Base-by-base conservation (phyloP, 2,329 filamentous ascomycete genomes). In the Hypoxylon rubiginosum region DNA sequence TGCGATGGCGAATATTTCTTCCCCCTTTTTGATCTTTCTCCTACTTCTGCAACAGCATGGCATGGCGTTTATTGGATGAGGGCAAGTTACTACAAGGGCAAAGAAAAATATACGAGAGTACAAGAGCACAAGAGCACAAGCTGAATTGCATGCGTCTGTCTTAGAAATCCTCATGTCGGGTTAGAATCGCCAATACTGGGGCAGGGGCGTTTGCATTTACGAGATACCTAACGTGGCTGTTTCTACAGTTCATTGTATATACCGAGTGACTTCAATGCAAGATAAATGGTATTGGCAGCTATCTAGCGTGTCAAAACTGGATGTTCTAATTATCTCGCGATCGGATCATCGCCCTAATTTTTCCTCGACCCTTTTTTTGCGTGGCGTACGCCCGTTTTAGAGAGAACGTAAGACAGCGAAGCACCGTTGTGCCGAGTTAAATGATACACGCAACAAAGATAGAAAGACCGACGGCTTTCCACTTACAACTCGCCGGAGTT, bases 401-500 rank as follows among this genome's bases (percentile, higher is more conserved):
- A 49, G 10, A 59, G 56, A 67, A 43, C 39, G 62, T 54, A 48
- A 63, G 54, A 43, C 52, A 59, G 56, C 45, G 49, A 51, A 60
- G 64, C 56, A 54, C 48, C 52, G 49, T 60, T 2, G 60, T 55
- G 63, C 66, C 60, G 60, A 61, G 57, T 66, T 32, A 73, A 60
- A 64, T 74, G 60, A 70, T 75, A 75, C 70, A 66, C 39, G 17
- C 45, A 46, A 30, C 17, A n/a, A n/a, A n/a, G n/a, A 21, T 51
- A 52, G 39, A 54, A 59, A 30, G 32, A 26, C 26, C 15, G 46
- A 41, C 17, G 52, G 39, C 41, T 53, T 60, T 46, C 53, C 58
- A 53, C 74, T 82, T 86, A 86, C 76, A 81, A 71, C 73, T 80
- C 77, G 74, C 88, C 88, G 72, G 78, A 82, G 68, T 82, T 77